phyloP scores from a whole-genome alignment of 2,329 filamentous ascomycete species.

The Arthroderma uncinatum region DNA sequence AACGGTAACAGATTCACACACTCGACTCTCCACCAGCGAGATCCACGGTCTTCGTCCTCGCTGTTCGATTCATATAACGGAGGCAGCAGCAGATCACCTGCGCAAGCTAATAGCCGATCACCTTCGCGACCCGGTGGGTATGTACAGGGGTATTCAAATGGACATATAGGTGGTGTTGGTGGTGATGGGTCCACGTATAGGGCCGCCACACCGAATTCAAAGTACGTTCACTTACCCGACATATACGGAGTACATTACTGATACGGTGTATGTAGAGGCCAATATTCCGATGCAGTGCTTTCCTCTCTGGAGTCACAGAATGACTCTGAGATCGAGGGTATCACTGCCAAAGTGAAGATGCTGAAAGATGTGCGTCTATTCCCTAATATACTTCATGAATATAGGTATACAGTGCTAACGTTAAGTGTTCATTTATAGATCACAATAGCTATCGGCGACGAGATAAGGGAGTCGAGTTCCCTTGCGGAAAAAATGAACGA shows the following conservation, averaged over 20 bases:
- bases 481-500: constrained; percentile 95
- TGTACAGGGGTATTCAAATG: constrained; percentile 15
- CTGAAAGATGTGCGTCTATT: constrained; percentile 64
- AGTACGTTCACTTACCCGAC: constrained; percentile 29
- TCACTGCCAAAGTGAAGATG: constrained; percentile 77
- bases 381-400: constrained; percentile 8
- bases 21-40: constrained; percentile 56
- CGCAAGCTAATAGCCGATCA: constrained; percentile 23
- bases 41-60: constrained; percentile 57
- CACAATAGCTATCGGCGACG: constrained; percentile 84
- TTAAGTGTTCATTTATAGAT: constrained; percentile 44
- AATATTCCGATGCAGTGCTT: constrained; percentile 85
- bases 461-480: constrained; percentile 80
- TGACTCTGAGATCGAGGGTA: constrained; percentile 78
- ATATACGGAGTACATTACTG: neutral
- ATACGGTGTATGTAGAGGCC: constrained; percentile 43
- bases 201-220: constrained; percentile 60
- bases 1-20: constrained; percentile 47
- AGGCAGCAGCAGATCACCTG: constrained; percentile 29
- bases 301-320: constrained; percentile 95
- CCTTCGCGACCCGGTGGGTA: constrained; percentile 28
- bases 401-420: neutral
- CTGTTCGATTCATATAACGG: constrained; percentile 65
- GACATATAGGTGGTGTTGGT: constrained; percentile 15
- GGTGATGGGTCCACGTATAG: constrained; percentile 39